These are phyloP conservation scores for Suillus subluteus DNA, from an alignment of 768 basidiomycete species.

Conservation along the genomic window DNA sequence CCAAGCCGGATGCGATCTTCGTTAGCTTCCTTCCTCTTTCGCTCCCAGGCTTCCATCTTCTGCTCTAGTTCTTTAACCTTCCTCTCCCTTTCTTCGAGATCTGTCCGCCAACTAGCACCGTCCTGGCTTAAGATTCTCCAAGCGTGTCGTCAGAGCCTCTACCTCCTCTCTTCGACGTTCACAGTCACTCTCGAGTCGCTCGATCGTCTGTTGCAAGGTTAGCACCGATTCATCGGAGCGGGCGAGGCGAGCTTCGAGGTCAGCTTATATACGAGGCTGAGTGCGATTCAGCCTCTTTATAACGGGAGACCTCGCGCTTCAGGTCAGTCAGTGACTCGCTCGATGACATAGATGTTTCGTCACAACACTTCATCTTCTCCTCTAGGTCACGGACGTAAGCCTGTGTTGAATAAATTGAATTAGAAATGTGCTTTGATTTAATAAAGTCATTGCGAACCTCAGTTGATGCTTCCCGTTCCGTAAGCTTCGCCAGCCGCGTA, in stretches of 20 bases:
- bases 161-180: slow-evolving; percentile 76
- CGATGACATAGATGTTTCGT: slow-evolving; percentile 77
- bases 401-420: slow-evolving; percentile 43
- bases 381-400: slow-evolving; percentile 94
- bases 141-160: slow-evolving; percentile 65
- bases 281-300: slow-evolving; percentile 74
- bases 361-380: slow-evolving; percentile 83
- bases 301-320: slow-evolving; percentile 77
- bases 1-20: slow-evolving; percentile 70
- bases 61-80: slow-evolving; percentile 76
- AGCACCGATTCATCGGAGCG: slow-evolving; percentile 80
- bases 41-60: slow-evolving; percentile 79
- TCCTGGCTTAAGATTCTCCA: slow-evolving; percentile 73
- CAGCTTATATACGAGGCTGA: slow-evolving; percentile 81
- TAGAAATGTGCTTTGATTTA: slow-evolving; percentile 8
- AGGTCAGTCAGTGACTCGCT: slow-evolving; percentile 83
- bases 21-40: slow-evolving; percentile 66
- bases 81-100: slow-evolving; percentile 83
- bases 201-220: slow-evolving; percentile 68
- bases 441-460: slow-evolving; percentile 56
- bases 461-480: slow-evolving; percentile 88
- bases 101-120: slow-evolving; percentile 79
- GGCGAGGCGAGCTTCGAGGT: slow-evolving; percentile 81
- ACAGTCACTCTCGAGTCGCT: slow-evolving; percentile 75
- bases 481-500: slow-evolving; percentile 75